phyloP scores from a whole-genome alignment of 2,329 filamentous ascomycete genomes.

The Laburnicola sp. region DNA sequence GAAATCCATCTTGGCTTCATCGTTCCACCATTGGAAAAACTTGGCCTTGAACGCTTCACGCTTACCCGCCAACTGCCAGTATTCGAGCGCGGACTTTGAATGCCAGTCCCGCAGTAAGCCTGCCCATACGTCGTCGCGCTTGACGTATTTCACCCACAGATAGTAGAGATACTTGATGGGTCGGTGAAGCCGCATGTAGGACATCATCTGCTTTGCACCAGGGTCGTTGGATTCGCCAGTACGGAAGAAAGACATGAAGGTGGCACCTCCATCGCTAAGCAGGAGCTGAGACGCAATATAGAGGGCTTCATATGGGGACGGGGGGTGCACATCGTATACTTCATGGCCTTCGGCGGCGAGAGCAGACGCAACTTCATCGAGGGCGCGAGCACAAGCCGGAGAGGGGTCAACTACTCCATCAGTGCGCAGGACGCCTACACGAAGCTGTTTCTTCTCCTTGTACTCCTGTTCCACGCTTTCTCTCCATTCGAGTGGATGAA shows the following conservation, averaged over 20 bases:
- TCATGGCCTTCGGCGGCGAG: conserved; percentile 74
- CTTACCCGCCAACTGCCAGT: conserved; percentile 78
- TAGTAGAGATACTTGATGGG: conserved; percentile 84
- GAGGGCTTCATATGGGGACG: conserved; percentile 72
- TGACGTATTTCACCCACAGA: conserved; percentile 83
- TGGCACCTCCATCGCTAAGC: conserved; percentile 80
- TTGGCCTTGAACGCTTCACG: conserved; percentile 75
- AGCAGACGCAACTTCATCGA: conserved; percentile 71
- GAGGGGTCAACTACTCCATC: conserved; percentile 84
- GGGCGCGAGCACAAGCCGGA: conserved; percentile 77
- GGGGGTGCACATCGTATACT: conserved; percentile 67
- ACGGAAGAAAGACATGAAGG: conserved; percentile 75
- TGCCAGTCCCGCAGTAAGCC: conserved; percentile 73
- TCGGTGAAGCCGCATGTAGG: conserved; percentile 71
- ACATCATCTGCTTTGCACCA: conserved; percentile 74
- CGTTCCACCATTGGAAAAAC: conserved; percentile 87
- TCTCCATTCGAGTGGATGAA: conserved; percentile 84
- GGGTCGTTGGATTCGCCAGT: conserved; percentile 77
- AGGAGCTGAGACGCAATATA: conserved; percentile 77
- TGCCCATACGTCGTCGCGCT: conserved; percentile 75
- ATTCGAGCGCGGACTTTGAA: conserved; percentile 72
- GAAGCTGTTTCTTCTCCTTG: conserved; percentile 63
- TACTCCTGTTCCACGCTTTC: conserved; percentile 62
- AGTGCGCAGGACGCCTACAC: conserved; percentile 75
- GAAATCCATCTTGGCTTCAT: conserved; percentile 68